Conservation (phyloP, 139 green algal genomes). For the Coelastrella sp. region DNA sequence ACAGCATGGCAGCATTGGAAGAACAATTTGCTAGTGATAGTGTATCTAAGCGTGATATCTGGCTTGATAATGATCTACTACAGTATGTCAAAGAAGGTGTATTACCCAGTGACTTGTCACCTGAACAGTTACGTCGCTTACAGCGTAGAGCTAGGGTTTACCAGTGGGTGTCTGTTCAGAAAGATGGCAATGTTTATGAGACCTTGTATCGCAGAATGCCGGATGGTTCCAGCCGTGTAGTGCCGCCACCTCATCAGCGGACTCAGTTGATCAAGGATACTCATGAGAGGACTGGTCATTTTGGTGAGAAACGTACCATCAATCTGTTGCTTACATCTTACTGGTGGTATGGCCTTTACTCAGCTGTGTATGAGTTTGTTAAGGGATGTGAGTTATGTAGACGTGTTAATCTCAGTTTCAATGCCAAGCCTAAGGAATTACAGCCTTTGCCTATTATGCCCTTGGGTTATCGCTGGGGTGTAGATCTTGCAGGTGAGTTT, state of each 20-base stretch:
- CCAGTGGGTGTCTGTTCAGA: not conserved
- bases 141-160: not conserved
- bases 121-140: not conserved
- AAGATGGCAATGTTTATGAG: not conserved
- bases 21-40: not conserved
- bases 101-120: not conserved
- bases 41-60: not conserved
- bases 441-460: slow-evolving; percentile 37
- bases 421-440: not conserved
- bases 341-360: slow-evolving; percentile 33
- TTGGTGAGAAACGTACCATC: not conserved
- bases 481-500: slow-evolving; percentile 38
- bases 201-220: not conserved
- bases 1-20: not conserved
- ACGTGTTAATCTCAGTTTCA: not conserved
- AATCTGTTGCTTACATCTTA: not conserved
- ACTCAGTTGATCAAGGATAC: not conserved
- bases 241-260: slow-evolving; percentile 17
- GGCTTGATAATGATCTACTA: not conserved
- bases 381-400: slow-evolving; percentile 4
- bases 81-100: not conserved
- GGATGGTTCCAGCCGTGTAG: not conserved
- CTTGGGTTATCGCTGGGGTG: slow-evolving; percentile 43
- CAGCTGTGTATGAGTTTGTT: not conserved
- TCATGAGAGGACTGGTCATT: slow-evolving; percentile 26